Evolutionary conservation across 1,284 basidiomycete species (phyloP).

Genomic region (Puccinia triticina): DNA sequence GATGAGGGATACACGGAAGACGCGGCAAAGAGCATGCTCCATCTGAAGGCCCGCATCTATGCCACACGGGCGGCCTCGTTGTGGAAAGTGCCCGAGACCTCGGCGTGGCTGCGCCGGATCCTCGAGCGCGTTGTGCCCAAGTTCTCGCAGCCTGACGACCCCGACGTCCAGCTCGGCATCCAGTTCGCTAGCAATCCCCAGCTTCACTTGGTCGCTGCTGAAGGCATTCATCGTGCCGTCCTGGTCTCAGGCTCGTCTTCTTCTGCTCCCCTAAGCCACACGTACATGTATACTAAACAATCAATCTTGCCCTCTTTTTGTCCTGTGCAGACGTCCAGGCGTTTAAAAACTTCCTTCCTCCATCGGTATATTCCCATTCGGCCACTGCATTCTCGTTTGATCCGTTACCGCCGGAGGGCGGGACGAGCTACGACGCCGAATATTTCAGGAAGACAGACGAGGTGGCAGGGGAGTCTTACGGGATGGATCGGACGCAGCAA

Average conservation of each 20-base stretch:
- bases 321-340: constrained; percentile 52
- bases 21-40: constrained; percentile 57
- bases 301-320: not conserved
- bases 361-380: constrained; percentile 37
- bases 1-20: constrained; percentile 66
- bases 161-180: constrained; percentile 54
- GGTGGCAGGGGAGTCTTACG: not conserved
- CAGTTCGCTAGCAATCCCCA: constrained; percentile 53
- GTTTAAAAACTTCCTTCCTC: constrained; percentile 55
- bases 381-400: constrained; percentile 55
- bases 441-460: constrained; percentile 53
- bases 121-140: constrained; percentile 19
- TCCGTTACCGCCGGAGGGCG: constrained; percentile 54
- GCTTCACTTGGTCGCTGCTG: constrained; percentile 54
- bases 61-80: constrained; percentile 72
- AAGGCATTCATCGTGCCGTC: constrained; percentile 52
- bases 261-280: not conserved
- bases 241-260: constrained; percentile 6
- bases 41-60: constrained; percentile 81
- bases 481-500: not conserved
- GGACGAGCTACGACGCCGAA: constrained; percentile 54
- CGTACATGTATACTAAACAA: not conserved
- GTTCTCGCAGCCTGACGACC: constrained; percentile 51
- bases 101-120: constrained; percentile 69
- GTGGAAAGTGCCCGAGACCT: constrained; percentile 75